Evolutionary conservation across 768 basidiomycete species (phyloP).

Genomic region (Suillus subalutaceus): DNA sequence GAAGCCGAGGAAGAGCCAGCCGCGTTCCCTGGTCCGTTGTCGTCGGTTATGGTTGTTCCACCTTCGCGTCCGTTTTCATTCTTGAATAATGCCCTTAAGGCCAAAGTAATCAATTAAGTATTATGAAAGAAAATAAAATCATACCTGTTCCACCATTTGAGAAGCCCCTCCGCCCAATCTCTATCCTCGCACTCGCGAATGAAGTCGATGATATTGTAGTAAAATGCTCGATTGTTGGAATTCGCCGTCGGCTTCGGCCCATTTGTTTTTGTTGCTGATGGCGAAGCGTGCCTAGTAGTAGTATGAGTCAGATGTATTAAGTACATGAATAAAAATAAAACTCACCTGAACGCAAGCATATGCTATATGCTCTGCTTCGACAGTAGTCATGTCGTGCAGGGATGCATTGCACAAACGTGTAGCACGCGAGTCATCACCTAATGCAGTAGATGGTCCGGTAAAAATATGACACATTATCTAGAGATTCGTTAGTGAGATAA

Average conservation of each 20-base stretch:
- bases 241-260: conserved; percentile 7
- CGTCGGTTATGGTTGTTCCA: background rate
- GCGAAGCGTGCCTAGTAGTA: too few species aligned
- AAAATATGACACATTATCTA: conserved; percentile 11
- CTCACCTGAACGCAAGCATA: conserved; percentile 8
- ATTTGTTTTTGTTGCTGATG: background rate
- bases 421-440: conserved; percentile 1
- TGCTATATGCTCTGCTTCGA: conserved; percentile 11
- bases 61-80: conserved; percentile 2
- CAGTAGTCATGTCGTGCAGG: conserved; percentile 4
- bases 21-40: background rate
- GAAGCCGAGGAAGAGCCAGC: background rate
- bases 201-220: conserved; percentile 5
- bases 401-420: conserved; percentile 1
- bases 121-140: too few species aligned
- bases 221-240: conserved; percentile 12
- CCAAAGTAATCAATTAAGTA: too few species aligned
- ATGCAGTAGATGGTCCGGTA: background rate
- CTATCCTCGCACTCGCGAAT: too few species aligned
- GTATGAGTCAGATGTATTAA: too few species aligned
- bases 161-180: too few species aligned
- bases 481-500: background rate
- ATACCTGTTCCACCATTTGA: too few species aligned
- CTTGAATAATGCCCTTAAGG: background rate
- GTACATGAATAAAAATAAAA: too few species aligned